Conservation (phyloP, 2,329 filamentous ascomycete species). For the Stenocarpella maydis region DNA sequence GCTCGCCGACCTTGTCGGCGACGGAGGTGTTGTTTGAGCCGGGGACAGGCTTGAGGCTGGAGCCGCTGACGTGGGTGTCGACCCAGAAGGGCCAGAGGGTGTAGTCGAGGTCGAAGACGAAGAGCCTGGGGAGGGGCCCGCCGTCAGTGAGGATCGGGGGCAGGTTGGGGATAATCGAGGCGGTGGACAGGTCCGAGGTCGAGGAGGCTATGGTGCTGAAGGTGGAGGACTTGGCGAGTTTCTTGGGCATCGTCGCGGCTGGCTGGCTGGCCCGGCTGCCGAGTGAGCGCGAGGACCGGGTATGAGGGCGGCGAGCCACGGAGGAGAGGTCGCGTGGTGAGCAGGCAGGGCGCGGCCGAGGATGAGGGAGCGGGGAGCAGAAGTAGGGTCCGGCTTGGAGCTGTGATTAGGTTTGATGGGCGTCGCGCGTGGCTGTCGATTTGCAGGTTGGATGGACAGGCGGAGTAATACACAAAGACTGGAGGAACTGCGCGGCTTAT, state of each 20-base stretch:
- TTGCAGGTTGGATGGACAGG: neutral
- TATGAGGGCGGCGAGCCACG: neutral
- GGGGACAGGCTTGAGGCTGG: conserved; percentile 67
- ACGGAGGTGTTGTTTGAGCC: conserved; percentile 48
- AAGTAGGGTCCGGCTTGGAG: conserved; percentile 23
- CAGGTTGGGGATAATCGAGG: conserved; percentile 30
- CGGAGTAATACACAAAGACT: neutral
- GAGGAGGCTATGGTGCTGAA: conserved; percentile 38
- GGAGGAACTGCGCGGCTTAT: neutral
- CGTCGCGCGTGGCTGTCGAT: neutral
- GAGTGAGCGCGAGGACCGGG: neutral
- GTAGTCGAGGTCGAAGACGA: conserved; percentile 97
- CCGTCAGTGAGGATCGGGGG: conserved; percentile 58
- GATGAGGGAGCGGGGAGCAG: neutral
- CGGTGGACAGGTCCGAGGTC: conserved; percentile 38
- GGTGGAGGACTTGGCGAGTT: conserved; percentile 35
- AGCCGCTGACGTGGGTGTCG: conserved; percentile 82
- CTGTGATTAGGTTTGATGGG: conserved; percentile 12
- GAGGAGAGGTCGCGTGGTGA: neutral
- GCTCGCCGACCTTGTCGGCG: conserved; percentile 68
- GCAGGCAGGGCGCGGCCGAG: conserved; percentile 4
- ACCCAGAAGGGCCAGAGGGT: conserved; percentile 99
- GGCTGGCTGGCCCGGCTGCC: neutral
- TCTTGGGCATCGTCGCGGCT: conserved; percentile 32
- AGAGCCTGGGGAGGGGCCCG: conserved; percentile 78